Evolutionary conservation across 805 yeast genomes (phyloP), one percentile per base, ranked within the genome.

Genomic region (Scheffersomyces stipitis): DNA sequence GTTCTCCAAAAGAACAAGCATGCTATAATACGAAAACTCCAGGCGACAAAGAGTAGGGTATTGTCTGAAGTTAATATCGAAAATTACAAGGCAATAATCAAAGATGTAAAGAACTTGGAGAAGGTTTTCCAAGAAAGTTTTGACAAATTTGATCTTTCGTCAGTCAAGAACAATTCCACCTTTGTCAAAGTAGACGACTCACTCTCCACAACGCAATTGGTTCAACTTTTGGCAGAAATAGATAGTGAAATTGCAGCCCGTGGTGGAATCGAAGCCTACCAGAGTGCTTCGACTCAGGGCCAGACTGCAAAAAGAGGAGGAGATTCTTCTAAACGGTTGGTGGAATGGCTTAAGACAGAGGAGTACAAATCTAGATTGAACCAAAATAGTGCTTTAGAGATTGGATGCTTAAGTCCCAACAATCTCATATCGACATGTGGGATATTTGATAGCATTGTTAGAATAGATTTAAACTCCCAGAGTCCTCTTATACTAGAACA

Each of bases 401-500:
- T 91, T 28, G 99, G 99, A 0, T 82, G 88, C 34, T 59, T 91
- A 15, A 78, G 84, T 20, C 76, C 85, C 0, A 56, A 72, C 27
- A 91, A 91, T 52, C 63, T 69, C 28, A 83, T 89, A 3, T 77
- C 91, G 3, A 78, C 77, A 2, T 63, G 80, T 40, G 70, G 71
- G 2, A 44, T 76, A 3, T 85, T 85, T 45, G 51, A 62, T 1
- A 46, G 62, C 0, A 78, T 86, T 1, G 66, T 59, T 1, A 70
- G 89, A 31, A 84, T 91, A 9, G 99, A 91, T 56, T 64, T 91
- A 30, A 80, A 87, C 48, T 83, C 95, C 1, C 91, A 85, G 56
- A 81, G 81, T 37, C 86, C 82, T 0, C 74, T 71, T 5, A 88
- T 91, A 5, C 34, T 69, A 26, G 74, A 85, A 57, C 95, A 87